Evolutionary conservation across 257 asterid species (phyloP), one percentile per base, ranked within the genome.

Genomic region (Eucommia ulmoides): DNA sequence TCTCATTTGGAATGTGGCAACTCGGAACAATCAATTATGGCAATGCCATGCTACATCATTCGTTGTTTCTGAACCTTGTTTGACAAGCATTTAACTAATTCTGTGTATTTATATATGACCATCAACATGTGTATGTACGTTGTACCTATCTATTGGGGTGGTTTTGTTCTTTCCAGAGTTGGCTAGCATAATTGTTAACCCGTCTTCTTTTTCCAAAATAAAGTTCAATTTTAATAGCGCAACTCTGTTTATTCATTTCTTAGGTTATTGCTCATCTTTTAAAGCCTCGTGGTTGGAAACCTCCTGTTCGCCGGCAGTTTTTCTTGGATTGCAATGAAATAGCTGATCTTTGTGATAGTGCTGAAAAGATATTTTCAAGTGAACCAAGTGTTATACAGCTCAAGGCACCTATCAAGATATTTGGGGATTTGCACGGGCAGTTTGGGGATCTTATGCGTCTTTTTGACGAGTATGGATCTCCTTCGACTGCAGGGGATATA

Each of bases 211-310:
- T n/a, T n/a, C n/a, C n/a, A n/a, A n/a, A n/a, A n/a, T n/a, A n/a
- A n/a, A n/a, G n/a, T n/a, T n/a, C n/a, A n/a, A n/a, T n/a, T n/a
- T n/a, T n/a, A n/a, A n/a, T n/a, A n/a, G n/a, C n/a, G n/a, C n/a
- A n/a, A n/a, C n/a, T n/a, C n/a, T n/a, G n/a, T 48, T 45, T 55
- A 18, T n/a, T 46, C 41, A 33, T 65, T 29, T 45, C 51, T 46
- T 74, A 92, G 99, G 91, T 92, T 78, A 64, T 92, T 63, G 81
- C 91, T 45, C 91, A 92, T 76, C 95, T 92, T 56, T 51, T 92
- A 53, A 92, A 86, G 64, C 99, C 99, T 59, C 97, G 97, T 55
- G 99, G 99, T 54, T 92, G 99, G 99, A 92, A 87, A 76, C 99
- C 99, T 60, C 99, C 97, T 19, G 99, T 92, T 53, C 80, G 80